Conservation (phyloP, 345 rosid species). For the Boechera stricta region DNA sequence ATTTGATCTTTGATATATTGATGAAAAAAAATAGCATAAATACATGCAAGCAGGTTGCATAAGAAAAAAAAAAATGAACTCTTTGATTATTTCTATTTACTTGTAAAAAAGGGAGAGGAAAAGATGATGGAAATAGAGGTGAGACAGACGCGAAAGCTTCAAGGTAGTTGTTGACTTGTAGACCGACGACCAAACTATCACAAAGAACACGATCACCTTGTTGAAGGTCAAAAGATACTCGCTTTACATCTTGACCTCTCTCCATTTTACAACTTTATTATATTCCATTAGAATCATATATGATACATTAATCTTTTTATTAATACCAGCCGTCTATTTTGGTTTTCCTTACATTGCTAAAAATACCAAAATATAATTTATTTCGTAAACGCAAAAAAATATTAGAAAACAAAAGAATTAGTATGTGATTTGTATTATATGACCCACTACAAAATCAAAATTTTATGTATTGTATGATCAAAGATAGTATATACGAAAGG, state of each 20-base stretch:
- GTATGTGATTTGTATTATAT: neutral
- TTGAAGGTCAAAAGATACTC: constrained; percentile 24
- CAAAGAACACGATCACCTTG: constrained; percentile 29
- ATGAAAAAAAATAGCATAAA: too few species aligned
- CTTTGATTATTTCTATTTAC: neutral
- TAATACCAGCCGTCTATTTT: neutral
- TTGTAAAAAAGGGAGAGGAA: neutral
- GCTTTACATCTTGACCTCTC: constrained; percentile 36
- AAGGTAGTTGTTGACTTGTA: constrained; percentile 41
- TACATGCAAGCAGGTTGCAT: neutral
- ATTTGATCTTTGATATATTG: too few species aligned
- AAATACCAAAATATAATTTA: neutral
- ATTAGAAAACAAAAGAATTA: too few species aligned
- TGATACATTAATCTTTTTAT: neutral
- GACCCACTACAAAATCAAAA: neutral
- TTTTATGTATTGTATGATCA: too few species aligned
- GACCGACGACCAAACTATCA: constrained; percentile 31
- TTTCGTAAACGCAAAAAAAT: neutral
- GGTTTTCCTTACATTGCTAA: neutral
- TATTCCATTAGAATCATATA: constrained; percentile 15
- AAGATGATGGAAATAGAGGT: constrained; percentile 35
- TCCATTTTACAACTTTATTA: neutral
- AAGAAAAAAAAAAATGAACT: neutral
- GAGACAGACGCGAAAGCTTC: constrained; percentile 31
- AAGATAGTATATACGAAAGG: neutral